Evolutionary conservation across 1,139 yeast species (phyloP), one percentile per base, ranked within the genome.

Genomic region (Yamadazyma trypodendri): DNA sequence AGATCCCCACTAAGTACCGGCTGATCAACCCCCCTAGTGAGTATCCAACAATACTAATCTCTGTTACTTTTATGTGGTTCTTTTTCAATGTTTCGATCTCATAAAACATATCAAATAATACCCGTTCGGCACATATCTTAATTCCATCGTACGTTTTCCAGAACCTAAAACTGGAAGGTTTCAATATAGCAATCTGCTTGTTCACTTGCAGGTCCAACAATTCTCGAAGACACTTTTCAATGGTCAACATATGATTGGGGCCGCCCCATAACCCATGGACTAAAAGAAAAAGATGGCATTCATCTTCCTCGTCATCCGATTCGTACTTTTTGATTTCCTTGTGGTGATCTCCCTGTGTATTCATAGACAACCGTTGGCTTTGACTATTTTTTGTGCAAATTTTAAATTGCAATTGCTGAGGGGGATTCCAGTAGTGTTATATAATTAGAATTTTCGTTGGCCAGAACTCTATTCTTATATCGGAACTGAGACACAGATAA

Each of bases 261-360:
- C 83, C 80, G 2, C 97, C 97, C 86, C 95, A 87, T 24, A 90
- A 67, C 55, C 96, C 96, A 59, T 89, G 96, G 24, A 86, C 72
- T n/a, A 89, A 63, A 13, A 88, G 84, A 52, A 87, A 80, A 32
- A 89, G 62, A 55, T 88, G 96, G 21, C 50, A 45, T 28, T 42
- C 42, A 12, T 46, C 32, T 10, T 28, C 18, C n/a, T 27, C 22
- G 9, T 28, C 28, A 20, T 32, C 34, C 5, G 25, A 16, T 15
- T n/a, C 20, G 21, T 16, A 15, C 21, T 24, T 24, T 6, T 24
- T 12, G 28, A 12, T n/a, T 15, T 24, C 12, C 9, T 24, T n/a
- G 9, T 12, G n/a, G 28, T 7, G n/a, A 15, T 24, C 28, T 18
- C 21, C 21, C 9, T 24, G 14, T 24, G 28, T 6, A 24, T 12